These are phyloP conservation scores for Hypomyces rosellus DNA, from an alignment of 2,329 filamentous ascomycete species.

Conservation along the genomic window DNA sequence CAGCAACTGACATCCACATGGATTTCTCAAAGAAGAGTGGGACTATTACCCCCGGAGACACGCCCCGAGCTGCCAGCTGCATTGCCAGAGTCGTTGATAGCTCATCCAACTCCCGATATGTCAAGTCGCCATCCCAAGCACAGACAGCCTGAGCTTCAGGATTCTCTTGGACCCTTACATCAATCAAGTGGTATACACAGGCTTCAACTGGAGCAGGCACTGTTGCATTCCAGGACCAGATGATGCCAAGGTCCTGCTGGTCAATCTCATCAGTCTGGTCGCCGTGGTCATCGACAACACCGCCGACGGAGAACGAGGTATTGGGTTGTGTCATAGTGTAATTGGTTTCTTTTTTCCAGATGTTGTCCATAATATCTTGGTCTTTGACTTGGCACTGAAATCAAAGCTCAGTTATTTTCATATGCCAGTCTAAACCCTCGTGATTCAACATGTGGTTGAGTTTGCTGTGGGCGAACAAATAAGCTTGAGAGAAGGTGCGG, in stretches of 20 bases:
- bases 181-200: slow-evolving; percentile 5
- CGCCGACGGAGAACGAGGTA: no score
- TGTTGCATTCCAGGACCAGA: slow-evolving; percentile 1
- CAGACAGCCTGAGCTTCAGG: slow-evolving; percentile 7
- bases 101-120: slow-evolving; percentile 14
- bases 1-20: slow-evolving; percentile 15
- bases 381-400: no score
- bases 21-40: slow-evolving; percentile 17
- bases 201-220: neutral
- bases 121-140: slow-evolving; percentile 18
- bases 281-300: no score
- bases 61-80: slow-evolving; percentile 14
- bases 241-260: slow-evolving; percentile 4
- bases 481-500: no score
- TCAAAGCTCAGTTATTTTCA: no score
- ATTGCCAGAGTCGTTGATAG: slow-evolving; percentile 3
- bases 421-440: no score
- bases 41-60: slow-evolving; percentile 18
- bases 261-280: neutral
- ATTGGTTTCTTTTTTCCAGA: no score
- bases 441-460: no score
- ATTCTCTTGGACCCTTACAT: neutral
- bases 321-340: no score
- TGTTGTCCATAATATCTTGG: no score
- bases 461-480: no score